Base-by-base conservation (phyloP, 2,329 filamentous ascomycete species). In the Colletotrichum eleusines region DNA sequence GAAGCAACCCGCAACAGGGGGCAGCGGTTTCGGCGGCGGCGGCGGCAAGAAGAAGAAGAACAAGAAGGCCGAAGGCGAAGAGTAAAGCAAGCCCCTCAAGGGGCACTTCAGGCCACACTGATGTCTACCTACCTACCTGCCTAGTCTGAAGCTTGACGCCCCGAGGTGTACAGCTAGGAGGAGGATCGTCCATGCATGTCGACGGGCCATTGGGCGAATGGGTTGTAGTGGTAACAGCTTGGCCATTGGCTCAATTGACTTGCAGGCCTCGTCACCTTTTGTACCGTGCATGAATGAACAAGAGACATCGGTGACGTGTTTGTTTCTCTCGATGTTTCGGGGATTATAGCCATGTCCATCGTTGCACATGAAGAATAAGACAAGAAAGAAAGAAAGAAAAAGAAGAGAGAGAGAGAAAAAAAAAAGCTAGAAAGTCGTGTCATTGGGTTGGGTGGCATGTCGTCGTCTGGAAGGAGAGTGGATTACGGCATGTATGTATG, bases 11-110 rank as follows among this genome's bases (percentile, higher is more conserved):
- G 72, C 87, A 28, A 83, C 83, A 60, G 82, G 86, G 42, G 46
- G 42, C 28, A 14, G 35, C 16, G 38, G 48, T 72, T 81, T 82
- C 72, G 78, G 82, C 73, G 81, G 77, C 69, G 77, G 80, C 73
- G 78, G 81, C 74, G 86, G 87, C 79, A 87, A 87, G 78, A 63
- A 63, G 60, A 90, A 90, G 84, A 94, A 94, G 88, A 90, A 90
- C 85, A 89, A 88, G 83, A 87, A 86, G 78, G 81, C 82, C 75
- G 77, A 72, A 70, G 79, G 81, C 31, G 83, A 84, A 71, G 83
- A 74, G 66, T 79, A 77, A 77, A 63, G 60, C 73, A n/a, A n/a
- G n/a, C n/a, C n/a, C n/a, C n/a, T n/a, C n/a, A n/a, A n/a, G n/a
- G n/a, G n/a, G n/a, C n/a, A n/a, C n/a, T n/a, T n/a, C n/a, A n/a